Percentiles rank a stretch among this genome's conserved stretches.
phyloP scores from a whole-genome alignment of 2,329 filamentous ascomycete species.

The Thelonectria olida region DNA sequence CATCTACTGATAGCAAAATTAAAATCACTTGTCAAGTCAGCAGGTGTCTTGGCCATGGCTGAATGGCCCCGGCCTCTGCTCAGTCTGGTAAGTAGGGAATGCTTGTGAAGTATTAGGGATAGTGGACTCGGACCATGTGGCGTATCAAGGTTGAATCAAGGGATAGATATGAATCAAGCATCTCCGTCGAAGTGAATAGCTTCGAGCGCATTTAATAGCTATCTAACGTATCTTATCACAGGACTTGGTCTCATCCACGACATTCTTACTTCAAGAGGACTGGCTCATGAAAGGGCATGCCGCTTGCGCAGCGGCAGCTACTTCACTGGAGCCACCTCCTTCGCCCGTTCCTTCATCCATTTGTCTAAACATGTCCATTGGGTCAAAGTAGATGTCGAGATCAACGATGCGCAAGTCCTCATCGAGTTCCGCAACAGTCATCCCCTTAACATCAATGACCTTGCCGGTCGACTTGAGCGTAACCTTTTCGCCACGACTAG shows the following conservation, averaged over 20 bases:
- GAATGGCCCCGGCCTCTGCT: too few species aligned
- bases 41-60: too few species aligned
- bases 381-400: constrained; percentile 73
- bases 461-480: constrained; percentile 69
- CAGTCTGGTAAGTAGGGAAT: too few species aligned
- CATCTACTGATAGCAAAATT: too few species aligned
- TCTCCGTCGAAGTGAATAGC: too few species aligned
- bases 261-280: not conserved
- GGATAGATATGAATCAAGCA: too few species aligned
- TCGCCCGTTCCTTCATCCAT: constrained; percentile 47
- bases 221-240: not conserved
- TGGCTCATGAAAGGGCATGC: not conserved
- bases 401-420: constrained; percentile 65
- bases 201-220: too few species aligned
- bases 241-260: not conserved
- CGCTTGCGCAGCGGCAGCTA: not conserved
- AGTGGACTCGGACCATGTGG: too few species aligned
- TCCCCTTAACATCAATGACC: constrained; percentile 69
- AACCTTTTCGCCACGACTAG: constrained; percentile 69
- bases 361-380: constrained; percentile 73
- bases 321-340: not conserved
- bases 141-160: too few species aligned
- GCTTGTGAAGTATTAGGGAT: too few species aligned
- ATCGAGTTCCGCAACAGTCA: constrained; percentile 70
- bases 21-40: too few species aligned